Evolutionary conservation across 495 filamentous ascomycete species (phyloP), one percentile per base, ranked within the genome.

Genomic region (Aspergillus biplanus): DNA sequence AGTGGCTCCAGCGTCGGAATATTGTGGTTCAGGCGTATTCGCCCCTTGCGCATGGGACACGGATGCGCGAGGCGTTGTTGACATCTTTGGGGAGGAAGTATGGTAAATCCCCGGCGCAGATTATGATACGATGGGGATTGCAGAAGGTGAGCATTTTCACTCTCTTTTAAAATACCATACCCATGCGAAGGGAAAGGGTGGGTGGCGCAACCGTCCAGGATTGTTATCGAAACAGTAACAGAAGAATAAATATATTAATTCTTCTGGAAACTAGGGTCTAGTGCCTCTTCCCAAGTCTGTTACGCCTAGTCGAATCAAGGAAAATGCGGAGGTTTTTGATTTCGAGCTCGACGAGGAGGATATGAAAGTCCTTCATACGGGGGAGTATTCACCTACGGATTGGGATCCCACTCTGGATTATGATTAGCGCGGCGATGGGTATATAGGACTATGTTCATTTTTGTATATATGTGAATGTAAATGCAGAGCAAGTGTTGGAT

Each of bases 121-220:
- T 97, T 15, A 75, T 97, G 68, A 70, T 97, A 27, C 81, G 91
- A 52, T 96, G 93, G 93, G 90, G 90, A 66, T 73, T 97, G 71
- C 91, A 96, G 74, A 94, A 81, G 72, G 77, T 78, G 55, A 62
- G 76, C 60, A 44, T 56, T 44, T 52, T 32, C 9, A 7, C 47
- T 49, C 52, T 49, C 4, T 49, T 21, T n/a, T 32, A 42, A 53
- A 42, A 4, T 2, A 21, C 6, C 15, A 50, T n/a, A 31, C 11
- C 16, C 11, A 21, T 50, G 47, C 21, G 21, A 27, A 27, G 21
- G 21, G 21, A 27, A 27, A 2, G 21, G 21, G 21, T 2, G 21
- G 21, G 21, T 27, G 21, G 2, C 21, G 21, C 21, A 1, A 27
- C 21, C 21, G 2, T 27, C 21, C 21, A 27, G 21, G 21, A 27